Base-by-base conservation (phyloP, 2,329 filamentous ascomycete species). In the Metarhizium guizhouense region DNA sequence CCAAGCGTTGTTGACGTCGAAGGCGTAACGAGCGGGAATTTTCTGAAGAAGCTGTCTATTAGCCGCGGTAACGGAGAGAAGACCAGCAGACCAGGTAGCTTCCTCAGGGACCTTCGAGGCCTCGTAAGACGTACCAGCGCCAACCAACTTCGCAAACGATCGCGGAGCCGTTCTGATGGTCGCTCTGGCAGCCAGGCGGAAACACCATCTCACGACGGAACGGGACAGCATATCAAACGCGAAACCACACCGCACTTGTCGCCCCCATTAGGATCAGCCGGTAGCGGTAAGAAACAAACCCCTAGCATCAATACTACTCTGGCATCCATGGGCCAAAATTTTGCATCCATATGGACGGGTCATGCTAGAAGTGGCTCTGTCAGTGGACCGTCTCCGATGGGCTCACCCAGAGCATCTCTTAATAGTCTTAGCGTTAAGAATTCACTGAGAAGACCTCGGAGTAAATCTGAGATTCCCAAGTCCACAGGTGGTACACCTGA, bases 31-130 rank as follows among this genome's bases (percentile, higher is more conserved):
- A 79, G 79, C 54, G 82, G 84, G 29, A 83, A 78, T 56, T 76
- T 88, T 43, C 68, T 87, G 45, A 88, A 86, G 64, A 84, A 81
- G 66, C 71, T 82, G 47, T 81, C 78, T 7, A 74, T 85, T 60
- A 77, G 74, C 63, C 71, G 77, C 52, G 72, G 73, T 32, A 56
- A 48, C 20, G 65, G 65, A n/a, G 68, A 68, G 18, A 70, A 64
- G 57, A 71, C 73, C 45, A 58, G 76, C 78, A 49, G 83, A 76
- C 65, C 76, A 77, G 62, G 72, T 29, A 65, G 64, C 32, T 61
- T 75, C 16, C 58, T 87, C 7, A 76, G 77, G 53, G 76, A 76
- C 50, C 65, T 83, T 8, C 72, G 76, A 14, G 75, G 72, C 8
- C 67, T 82, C 2, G 75, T 81, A 10, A 75, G 77, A 52, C 77